Evolutionary conservation across 2,329 filamentous ascomycete species (phyloP), one percentile per base, ranked within the genome.

Genomic region (Apiospora aurea): DNA sequence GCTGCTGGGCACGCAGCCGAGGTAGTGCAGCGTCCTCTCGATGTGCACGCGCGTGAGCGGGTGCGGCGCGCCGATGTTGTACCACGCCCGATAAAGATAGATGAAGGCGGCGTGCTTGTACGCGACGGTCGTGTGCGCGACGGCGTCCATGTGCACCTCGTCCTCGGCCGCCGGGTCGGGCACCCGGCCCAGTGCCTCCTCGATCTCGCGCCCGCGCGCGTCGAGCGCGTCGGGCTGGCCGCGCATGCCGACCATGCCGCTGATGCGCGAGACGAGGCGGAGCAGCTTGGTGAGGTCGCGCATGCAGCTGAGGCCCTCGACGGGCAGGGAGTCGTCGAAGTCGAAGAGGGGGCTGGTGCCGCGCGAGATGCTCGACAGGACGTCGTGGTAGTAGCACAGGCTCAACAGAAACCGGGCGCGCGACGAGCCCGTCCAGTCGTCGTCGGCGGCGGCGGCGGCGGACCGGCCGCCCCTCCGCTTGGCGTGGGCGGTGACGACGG

Each of bases 31-130:
- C 57, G 79, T 80, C 41, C 71, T 71, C 26, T 74, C 71, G 4
- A 76, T 78, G 66, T 80, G 77, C 18, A 2, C 46, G 21, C 5
- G 10, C 1, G 68, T 41, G 11, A 43, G 14, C 1, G 29, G 34
- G n/a, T 47, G 47, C 29, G 47, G 47, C 24, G 46, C 34, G 1
- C 75, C 75, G 34, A 76, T 72, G 21, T 78, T 75, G 41, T 73
- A 72, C 78, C 78, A 80, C 10, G 79, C 76, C 0, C 78, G 76
- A 41, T 79, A 75, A 5, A 81, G 76, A 46, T 81, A 81, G 66
- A 81, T 78, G 57, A 77, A 76, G 7, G 79, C 77, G 1, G 80
- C 78, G 67, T 81, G 78, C 53, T 74, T 78, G 61, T 79, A 81
- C 11, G 79, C 79, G 41, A 78, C 74, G 2, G 78, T 74, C 0